These are phyloP conservation scores for Medicago lupulina DNA, from an alignment of 306 rosid species.

Conservation along the genomic window DNA sequence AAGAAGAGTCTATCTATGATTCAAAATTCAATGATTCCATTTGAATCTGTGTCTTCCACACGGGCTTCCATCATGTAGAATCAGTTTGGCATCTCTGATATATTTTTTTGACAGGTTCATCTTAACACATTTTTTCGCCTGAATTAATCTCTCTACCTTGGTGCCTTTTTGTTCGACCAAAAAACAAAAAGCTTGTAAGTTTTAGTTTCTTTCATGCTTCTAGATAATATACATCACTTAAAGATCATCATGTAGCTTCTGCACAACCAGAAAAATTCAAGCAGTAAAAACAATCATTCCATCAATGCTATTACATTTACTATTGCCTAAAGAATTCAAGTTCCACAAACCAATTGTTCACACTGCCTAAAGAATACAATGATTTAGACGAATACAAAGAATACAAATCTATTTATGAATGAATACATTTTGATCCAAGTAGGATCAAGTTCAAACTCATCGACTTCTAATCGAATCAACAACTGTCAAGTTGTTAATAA, in stretches of 20 bases:
- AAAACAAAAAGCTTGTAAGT: background rate
- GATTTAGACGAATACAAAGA: conserved; percentile 31
- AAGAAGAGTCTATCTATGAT: too few relatives aligned
- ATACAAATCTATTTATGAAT: conserved; percentile 31
- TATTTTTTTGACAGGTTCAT: too few relatives aligned
- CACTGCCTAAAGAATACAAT: conserved; percentile 24
- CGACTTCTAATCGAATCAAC: conserved; percentile 14
- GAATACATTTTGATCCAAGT: conserved; percentile 46
- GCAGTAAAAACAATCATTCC: background rate
- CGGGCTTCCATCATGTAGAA: too few relatives aligned
- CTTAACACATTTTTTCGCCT: too few relatives aligned
- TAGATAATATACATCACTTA: background rate
- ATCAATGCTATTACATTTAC: conserved; percentile 11
- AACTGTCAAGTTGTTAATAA: conserved; percentile 52
- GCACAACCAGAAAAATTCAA: background rate
- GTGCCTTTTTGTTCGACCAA: too few relatives aligned
- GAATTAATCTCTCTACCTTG: too few relatives aligned
- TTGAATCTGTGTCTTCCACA: too few relatives aligned
- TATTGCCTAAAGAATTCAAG: conserved; percentile 4
- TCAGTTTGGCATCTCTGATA: too few relatives aligned
- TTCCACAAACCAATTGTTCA: conserved; percentile 17
- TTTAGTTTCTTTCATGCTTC: background rate
- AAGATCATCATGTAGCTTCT: background rate
- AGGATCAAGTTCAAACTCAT: conserved; percentile 45
- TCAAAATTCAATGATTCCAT: too few relatives aligned